Base-by-base conservation (phyloP, 179 eudicot genomes). In the Gypsophila paniculata region DNA sequence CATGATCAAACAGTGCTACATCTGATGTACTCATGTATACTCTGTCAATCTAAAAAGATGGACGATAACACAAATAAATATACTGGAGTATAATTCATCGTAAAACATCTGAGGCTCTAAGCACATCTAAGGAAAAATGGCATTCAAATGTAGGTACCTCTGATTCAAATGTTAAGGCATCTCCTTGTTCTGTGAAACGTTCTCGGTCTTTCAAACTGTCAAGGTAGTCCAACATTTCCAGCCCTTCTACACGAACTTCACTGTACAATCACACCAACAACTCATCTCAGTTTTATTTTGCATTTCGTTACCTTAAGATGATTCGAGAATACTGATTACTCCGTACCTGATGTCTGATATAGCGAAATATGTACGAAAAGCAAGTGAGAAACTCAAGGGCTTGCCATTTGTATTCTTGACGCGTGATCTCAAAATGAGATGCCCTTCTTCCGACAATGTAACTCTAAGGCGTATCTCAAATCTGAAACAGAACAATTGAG, bases 181-280 rank as follows among this genome's bases (percentile, higher is more conserved):
- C 91, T 71, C 96, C 96, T 89, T 93, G 98, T 77, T 93, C 98
- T 46, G 97, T 93, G 57, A 89, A 93, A 8, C 98, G 90, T 61
- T 93, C 80, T 74, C 75, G 83, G 6, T 88, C 86, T 62, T 52
- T 71, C 66, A 89, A 75, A 77, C 81, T 85, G 80, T 94, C 97
- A 6, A 91, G 86, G 73, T 91, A 94, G 80, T 94, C 94, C 29
- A 88, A 76, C 25, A 96, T 94, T 78, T 94, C 99, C 84, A 94
- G 64, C 39, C 99, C 99, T 76, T 94, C 99, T 15, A 94, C 90
- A 57, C 99, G 87, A 61, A 91, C 99, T 80, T 94, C 99, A 85
- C 99, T 91, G 93, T 69, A 58, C 63, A 36, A 52, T 74, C 18
- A 72, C 15, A 55, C 36, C 2, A 42, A 5, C n/a, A 39, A 9